These are phyloP conservation scores for Trichoderma koningii DNA, from an alignment of 2,329 filamentous ascomycete genomes.

Conservation along the genomic window DNA sequence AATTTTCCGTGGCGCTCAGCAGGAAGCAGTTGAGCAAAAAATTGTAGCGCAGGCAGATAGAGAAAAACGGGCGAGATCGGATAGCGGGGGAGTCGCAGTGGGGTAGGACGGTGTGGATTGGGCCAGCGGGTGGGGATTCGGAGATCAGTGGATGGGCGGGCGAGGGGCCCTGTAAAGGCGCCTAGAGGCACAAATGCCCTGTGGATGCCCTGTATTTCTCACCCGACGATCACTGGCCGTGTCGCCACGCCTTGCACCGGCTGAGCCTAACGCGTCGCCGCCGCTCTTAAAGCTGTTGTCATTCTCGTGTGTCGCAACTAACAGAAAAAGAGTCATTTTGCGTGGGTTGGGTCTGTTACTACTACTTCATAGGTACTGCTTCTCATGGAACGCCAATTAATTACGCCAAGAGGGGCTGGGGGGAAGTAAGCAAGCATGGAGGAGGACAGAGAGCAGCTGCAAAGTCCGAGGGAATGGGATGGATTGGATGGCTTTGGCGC, in stretches of 20 bases:
- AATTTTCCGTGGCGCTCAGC: conserved; percentile 25
- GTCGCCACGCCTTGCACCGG: background rate
- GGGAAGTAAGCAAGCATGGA: background rate
- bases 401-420: background rate
- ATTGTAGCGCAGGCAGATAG: background rate
- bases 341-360: background rate
- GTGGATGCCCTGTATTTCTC: background rate
- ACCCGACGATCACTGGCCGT: background rate
- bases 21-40: conserved; percentile 6
- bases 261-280: background rate
- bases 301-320: conserved; percentile 20
- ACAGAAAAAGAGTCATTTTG: background rate
- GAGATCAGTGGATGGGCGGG: background rate
- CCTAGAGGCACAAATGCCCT: background rate
- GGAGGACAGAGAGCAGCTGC: too few species aligned
- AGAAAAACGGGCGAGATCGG: conserved; percentile 28
- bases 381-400: background rate
- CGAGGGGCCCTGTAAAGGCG: background rate
- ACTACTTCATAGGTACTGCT: background rate
- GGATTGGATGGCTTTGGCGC: too few species aligned
- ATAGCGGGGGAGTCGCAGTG: conserved; percentile 27
- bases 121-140: background rate
- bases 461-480: too few species aligned
- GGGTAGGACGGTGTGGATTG: conserved; percentile 10
- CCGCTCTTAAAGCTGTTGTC: conserved; percentile 14